Conservation (phyloP, 108 stramenopile genomes). For the Cyclostephanos tholiformis region DNA sequence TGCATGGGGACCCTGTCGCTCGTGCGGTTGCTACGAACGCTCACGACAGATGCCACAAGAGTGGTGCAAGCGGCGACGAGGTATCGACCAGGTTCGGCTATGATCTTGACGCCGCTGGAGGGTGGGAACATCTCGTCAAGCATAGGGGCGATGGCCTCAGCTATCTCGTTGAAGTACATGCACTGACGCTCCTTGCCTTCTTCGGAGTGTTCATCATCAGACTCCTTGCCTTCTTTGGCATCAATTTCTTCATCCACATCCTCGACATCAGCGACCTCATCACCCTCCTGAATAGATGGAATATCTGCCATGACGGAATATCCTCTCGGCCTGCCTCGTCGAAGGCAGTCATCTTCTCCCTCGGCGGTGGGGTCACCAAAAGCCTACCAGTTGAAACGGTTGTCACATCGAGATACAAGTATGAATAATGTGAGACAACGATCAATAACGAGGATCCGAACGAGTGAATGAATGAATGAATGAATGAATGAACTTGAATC, state of each 20-base stretch:
- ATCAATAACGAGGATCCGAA: background rate
- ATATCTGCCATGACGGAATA: conserved; percentile 23
- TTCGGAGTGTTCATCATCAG: conserved; percentile 20
- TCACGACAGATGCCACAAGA: conserved; percentile 67
- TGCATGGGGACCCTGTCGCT: conserved; percentile 31
- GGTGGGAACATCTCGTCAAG: conserved; percentile 72
- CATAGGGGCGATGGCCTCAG: conserved; percentile 68
- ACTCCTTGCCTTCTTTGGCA: conserved; percentile 40
- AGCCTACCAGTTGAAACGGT: conserved; percentile 9
- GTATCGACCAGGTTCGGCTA: conserved; percentile 95
- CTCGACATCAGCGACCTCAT: conserved; percentile 33
- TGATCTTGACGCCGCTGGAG: conserved; percentile 71
- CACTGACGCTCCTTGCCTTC: conserved; percentile 40
- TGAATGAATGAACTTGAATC: background rate
- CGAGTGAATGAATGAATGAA: background rate
- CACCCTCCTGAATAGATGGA: conserved; percentile 36
- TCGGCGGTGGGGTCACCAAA: conserved; percentile 51
- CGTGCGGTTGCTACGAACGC: conserved; percentile 54
- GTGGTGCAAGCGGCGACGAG: conserved; percentile 84
- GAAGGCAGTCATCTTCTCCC: conserved; percentile 20
- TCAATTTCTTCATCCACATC: conserved; percentile 42
- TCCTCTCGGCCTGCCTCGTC: conserved; percentile 25
- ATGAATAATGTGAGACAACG: conserved; percentile 14
- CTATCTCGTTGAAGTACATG: conserved; percentile 84
- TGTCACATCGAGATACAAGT: background rate